Conservation (phyloP, 306 rosid species). For the Prosopis cineraria region DNA sequence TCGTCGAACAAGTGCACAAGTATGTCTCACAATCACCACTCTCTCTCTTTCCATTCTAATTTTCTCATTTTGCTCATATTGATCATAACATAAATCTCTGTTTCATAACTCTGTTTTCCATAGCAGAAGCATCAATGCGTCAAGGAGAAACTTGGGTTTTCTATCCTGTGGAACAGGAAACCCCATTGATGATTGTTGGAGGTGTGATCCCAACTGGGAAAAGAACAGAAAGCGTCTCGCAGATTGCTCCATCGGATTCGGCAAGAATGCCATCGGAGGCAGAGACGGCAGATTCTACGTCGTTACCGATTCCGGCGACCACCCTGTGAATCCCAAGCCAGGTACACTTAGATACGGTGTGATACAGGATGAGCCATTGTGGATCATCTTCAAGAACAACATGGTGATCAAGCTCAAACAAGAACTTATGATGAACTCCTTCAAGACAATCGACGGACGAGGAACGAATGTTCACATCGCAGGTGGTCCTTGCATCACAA, state of each 20-base stretch:
- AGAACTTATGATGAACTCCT: slow-evolving; percentile 83
- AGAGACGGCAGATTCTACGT: slow-evolving; percentile 73
- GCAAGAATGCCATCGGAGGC: slow-evolving; percentile 84
- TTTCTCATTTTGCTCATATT: neutral
- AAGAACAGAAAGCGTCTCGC: slow-evolving; percentile 71
- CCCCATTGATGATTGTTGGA: slow-evolving; percentile 96
- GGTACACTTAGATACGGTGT: slow-evolving; percentile 80
- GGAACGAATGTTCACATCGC: slow-evolving; percentile 81
- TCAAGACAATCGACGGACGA: slow-evolving; percentile 88
- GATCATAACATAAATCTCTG: neutral
- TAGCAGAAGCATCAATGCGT: slow-evolving; percentile 72
- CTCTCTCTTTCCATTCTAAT: neutral
- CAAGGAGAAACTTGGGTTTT: slow-evolving; percentile 66
- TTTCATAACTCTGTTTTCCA: neutral
- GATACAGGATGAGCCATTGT: slow-evolving; percentile 76
- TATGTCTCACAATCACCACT: slow-evolving; percentile 11
- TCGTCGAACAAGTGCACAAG: slow-evolving; percentile 70
- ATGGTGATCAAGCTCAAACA: slow-evolving; percentile 74
- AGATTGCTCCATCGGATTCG: slow-evolving; percentile 84
- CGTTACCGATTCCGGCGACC: slow-evolving; percentile 65
- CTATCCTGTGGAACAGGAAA: slow-evolving; percentile 78
- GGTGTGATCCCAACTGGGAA: slow-evolving; percentile 82
- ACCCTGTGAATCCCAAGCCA: slow-evolving; percentile 76
- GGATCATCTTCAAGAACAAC: slow-evolving; percentile 78
- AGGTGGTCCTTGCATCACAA: slow-evolving; percentile 93